Conservation (phyloP, 2,329 filamentous ascomycete species). For the Colletotrichum lentis region DNA sequence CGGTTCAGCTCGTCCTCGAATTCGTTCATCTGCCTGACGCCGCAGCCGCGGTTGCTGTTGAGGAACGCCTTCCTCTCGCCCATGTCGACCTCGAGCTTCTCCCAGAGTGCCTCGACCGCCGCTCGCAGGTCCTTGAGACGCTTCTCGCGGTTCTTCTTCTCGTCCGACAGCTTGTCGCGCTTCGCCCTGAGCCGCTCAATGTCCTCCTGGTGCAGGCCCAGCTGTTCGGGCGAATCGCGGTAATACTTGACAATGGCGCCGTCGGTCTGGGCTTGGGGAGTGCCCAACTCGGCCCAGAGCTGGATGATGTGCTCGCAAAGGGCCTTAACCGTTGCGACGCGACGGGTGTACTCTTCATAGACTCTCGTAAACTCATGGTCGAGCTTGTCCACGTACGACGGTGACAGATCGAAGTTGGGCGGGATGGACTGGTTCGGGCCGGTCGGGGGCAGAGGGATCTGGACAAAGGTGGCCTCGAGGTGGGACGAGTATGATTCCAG, state of each 20-base stretch:
- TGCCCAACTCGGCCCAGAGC: slow-evolving; percentile 94
- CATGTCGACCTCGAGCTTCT: slow-evolving; percentile 84
- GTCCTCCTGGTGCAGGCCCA: slow-evolving; percentile 91
- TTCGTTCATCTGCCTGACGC: slow-evolving; percentile 91
- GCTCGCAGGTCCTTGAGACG: slow-evolving; percentile 76
- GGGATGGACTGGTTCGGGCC: slow-evolving; percentile 78
- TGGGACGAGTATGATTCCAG: slow-evolving; percentile 97
- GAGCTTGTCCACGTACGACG: slow-evolving; percentile 83
- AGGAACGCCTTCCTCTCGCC: slow-evolving; percentile 85
- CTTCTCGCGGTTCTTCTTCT: slow-evolving; percentile 86
- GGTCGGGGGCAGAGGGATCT: slow-evolving; percentile 84
- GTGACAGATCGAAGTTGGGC: slow-evolving; percentile 89
- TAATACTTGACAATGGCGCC: slow-evolving; percentile 86
- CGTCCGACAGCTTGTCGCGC: slow-evolving; percentile 83
- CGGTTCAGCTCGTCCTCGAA: slow-evolving; percentile 89
- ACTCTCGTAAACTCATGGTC: slow-evolving; percentile 93
- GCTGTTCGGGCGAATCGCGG: slow-evolving; percentile 88
- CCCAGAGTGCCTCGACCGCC: slow-evolving; percentile 88
- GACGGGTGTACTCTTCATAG: slow-evolving; percentile 93
- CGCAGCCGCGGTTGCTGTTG: slow-evolving; percentile 87
- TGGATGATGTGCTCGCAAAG: slow-evolving; percentile 87
- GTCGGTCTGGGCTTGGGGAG: slow-evolving; percentile 92
- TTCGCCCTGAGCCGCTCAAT: slow-evolving; percentile 74
- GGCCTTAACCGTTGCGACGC: slow-evolving; percentile 77
- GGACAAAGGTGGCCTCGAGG: slow-evolving; percentile 87